phyloP scores from a whole-genome alignment of 805 yeast species.

The Wickerhamiella kurtzmanii region DNA sequence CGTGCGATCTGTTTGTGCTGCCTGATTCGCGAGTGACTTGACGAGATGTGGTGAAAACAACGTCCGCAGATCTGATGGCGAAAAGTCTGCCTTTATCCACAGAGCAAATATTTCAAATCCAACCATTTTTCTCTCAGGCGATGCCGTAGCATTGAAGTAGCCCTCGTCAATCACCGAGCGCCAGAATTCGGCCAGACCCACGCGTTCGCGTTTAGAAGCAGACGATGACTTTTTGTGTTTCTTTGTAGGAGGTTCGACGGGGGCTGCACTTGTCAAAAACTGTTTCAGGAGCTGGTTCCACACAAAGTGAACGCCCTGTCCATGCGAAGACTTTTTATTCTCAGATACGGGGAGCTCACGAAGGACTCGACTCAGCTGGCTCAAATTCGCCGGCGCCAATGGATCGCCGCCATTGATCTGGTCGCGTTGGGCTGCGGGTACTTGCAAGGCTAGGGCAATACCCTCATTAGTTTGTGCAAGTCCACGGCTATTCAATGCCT shows the following conservation, averaged over 20 bases:
- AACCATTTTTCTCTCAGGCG: constrained; percentile 74
- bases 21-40: constrained; percentile 61
- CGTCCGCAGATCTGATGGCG: constrained; percentile 11
- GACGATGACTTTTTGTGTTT: constrained; percentile 29
- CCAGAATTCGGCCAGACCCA: constrained; percentile 57
- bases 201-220: constrained; percentile 12
- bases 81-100: constrained; percentile 26
- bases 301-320: constrained; percentile 19
- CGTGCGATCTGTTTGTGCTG: constrained; percentile 49
- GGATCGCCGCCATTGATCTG: constrained; percentile 43
- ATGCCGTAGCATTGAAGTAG: constrained; percentile 60
- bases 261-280: constrained; percentile 15
- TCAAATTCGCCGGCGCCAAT: constrained; percentile 53
- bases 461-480: constrained; percentile 68
- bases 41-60: constrained; percentile 20
- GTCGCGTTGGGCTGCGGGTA: constrained; percentile 27
- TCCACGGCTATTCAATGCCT: constrained; percentile 36
- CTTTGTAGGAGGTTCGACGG: constrained; percentile 17
- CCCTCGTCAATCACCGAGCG: constrained; percentile 64
- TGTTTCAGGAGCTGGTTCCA: constrained; percentile 35
- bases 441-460: constrained; percentile 49
- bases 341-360: constrained; percentile 30
- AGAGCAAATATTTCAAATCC: constrained; percentile 63
- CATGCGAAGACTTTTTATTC: constrained; percentile 13
- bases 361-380: constrained; percentile 45